Conservation (phyloP, 2,329 filamentous ascomycete species). For the Xylariaceae sp. region DNA sequence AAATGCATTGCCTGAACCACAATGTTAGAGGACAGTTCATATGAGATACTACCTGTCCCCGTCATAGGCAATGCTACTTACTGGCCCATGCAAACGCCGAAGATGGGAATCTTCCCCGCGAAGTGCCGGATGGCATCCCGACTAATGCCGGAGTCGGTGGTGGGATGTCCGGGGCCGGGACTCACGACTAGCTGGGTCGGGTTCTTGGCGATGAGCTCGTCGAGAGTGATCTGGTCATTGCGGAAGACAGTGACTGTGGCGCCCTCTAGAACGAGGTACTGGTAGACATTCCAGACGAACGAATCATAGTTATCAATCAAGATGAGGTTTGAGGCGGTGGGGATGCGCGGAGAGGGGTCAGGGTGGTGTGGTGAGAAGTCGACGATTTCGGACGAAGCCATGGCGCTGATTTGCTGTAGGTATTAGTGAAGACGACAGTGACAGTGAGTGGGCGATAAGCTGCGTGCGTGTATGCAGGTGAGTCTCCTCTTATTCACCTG, state of each 20-base stretch:
- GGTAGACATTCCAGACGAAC: slow-evolving; percentile 99
- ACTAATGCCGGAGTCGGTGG: slow-evolving; percentile 87
- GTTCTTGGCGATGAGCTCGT: slow-evolving; percentile 74
- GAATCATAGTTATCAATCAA: slow-evolving; percentile 99
- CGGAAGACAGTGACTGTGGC: slow-evolving; percentile 84
- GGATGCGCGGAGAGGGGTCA: slow-evolving; percentile 63
- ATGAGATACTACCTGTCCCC: background rate
- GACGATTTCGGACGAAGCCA: slow-evolving; percentile 48
- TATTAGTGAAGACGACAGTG: background rate
- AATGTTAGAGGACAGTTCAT: slow-evolving; percentile 16
- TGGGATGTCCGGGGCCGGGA: slow-evolving; percentile 88
- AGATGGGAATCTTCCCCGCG: slow-evolving; percentile 85
- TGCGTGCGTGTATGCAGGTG: background rate
- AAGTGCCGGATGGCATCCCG: slow-evolving; percentile 88
- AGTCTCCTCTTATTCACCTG: background rate
- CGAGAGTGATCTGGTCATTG: slow-evolving; percentile 84
- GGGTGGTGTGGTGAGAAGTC: slow-evolving; percentile 89
- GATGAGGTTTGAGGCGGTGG: slow-evolving; percentile 82
- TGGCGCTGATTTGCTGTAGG: slow-evolving; percentile 29
- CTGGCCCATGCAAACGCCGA: slow-evolving; percentile 99
- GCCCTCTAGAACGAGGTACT: slow-evolving; percentile 94
- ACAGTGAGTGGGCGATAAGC: background rate
- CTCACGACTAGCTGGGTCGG: slow-evolving; percentile 94
- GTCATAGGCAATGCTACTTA: slow-evolving; percentile 41
- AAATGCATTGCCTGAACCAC: slow-evolving; percentile 75